phyloP scores from a whole-genome alignment of 2,329 filamentous ascomycete species.

The Conoideocrella luteorostrata region DNA sequence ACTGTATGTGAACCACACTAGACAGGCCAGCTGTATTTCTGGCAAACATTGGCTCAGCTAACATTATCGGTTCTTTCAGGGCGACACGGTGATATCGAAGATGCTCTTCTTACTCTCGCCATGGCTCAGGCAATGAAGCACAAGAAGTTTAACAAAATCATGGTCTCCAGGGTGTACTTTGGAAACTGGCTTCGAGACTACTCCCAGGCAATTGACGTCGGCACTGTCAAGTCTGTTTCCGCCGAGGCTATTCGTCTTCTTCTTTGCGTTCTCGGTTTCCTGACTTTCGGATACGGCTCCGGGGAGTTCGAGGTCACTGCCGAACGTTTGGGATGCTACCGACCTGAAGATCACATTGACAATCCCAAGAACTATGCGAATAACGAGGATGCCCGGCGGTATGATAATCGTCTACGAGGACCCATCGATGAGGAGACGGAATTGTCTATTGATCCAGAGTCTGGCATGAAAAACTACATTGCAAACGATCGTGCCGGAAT shows the following conservation, averaged over 20 bases:
- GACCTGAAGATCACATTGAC: conserved; percentile 68
- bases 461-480: conserved; percentile 90
- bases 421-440: conserved; percentile 75
- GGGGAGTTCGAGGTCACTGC: conserved; percentile 80
- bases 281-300: conserved; percentile 81
- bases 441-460: conserved; percentile 67
- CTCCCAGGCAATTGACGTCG: conserved; percentile 88
- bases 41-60: too few species aligned
- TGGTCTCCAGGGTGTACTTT: conserved; percentile 87
- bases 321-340: conserved; percentile 75
- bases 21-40: too few species aligned
- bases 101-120: conserved; percentile 70
- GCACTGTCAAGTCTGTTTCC: conserved; percentile 84
- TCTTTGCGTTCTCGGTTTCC: conserved; percentile 82
- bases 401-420: conserved; percentile 73
- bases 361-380: conserved; percentile 88
- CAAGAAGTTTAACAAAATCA: conserved; percentile 85
- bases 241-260: conserved; percentile 86
- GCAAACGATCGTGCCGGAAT: conserved; percentile 74
- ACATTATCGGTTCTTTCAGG: conserved; percentile 34
- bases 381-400: conserved; percentile 76
- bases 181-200: conserved; percentile 94
- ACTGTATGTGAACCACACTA: conserved; percentile 49
- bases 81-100: conserved; percentile 90
- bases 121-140: conserved; percentile 45